These are phyloP conservation scores for Pseudozyma hubeiensis DNA, from an alignment of 1,284 basidiomycete genomes.

Conservation along the genomic window DNA sequence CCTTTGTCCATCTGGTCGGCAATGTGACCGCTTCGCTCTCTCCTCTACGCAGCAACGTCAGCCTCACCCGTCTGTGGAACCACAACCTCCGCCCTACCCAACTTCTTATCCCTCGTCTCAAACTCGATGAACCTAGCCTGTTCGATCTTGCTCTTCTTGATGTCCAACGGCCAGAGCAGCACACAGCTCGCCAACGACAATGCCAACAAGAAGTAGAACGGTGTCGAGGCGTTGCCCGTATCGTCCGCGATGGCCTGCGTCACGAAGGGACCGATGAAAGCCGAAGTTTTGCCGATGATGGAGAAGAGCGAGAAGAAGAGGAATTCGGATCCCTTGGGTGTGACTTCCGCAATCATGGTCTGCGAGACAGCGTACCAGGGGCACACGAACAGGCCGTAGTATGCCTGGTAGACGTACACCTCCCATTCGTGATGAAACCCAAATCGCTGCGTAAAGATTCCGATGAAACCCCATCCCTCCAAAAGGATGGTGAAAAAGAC, in stretches of 20 bases:
- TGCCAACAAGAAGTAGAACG: slow-evolving; percentile 84
- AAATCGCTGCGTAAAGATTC: slow-evolving; percentile 80
- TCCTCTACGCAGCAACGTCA: background rate
- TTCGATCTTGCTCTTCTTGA: slow-evolving; percentile 74
- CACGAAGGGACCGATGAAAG: slow-evolving; percentile 82
- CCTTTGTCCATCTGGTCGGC: no score
- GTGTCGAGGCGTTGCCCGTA: slow-evolving; percentile 80
- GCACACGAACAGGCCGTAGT: slow-evolving; percentile 75
- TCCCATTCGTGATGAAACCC: slow-evolving; percentile 70
- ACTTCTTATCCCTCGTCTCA: slow-evolving; percentile 32
- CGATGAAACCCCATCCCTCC: slow-evolving; percentile 86
- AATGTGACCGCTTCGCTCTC: no score
- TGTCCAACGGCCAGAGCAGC: slow-evolving; percentile 80
- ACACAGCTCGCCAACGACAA: slow-evolving; percentile 76
- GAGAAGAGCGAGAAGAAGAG: slow-evolving; percentile 82
- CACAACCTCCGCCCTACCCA: slow-evolving; percentile 2
- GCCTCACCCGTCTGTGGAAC: slow-evolving; percentile 1
- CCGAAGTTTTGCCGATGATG: slow-evolving; percentile 71
- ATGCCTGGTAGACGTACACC: slow-evolving; percentile 25
- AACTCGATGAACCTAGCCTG: slow-evolving; percentile 69
- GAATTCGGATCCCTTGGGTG: slow-evolving; percentile 74
- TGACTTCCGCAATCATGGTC: slow-evolving; percentile 86
- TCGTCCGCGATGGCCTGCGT: slow-evolving; percentile 71
- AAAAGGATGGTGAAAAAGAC: slow-evolving; percentile 81
- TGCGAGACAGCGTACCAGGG: slow-evolving; percentile 87